Evolutionary conservation across 2,329 filamentous ascomycete genomes (phyloP), one percentile per base, ranked within the genome.

Genomic region (Arthrinium phaeospermum): DNA sequence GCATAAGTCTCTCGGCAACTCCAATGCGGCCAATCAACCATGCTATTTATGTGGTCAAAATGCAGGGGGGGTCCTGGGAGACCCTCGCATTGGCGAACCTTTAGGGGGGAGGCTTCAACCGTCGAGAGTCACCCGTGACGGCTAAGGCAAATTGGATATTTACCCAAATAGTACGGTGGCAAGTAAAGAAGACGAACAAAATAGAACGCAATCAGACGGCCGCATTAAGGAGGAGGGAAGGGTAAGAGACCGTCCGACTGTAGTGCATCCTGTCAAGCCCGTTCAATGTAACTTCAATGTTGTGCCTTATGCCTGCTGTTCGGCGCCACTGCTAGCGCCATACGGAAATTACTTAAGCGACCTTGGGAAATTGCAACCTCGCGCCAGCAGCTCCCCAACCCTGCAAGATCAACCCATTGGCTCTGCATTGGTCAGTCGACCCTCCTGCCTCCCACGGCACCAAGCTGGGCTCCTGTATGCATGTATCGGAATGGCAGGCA

Each of bases 341-440:
- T 57, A 34, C 34, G 57, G 57, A 70, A 70, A 70, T 70, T 37
- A 70, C 47, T 70, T 70, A 70, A 57, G 68, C 68, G 68, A 53
- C 67, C 14, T 22, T 70, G 68, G 68, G 68, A 70, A 57, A 70
- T 70, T 70, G 41, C 27, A 30, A 37, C 67, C 37, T 34, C n/a
- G 27, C 67, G 44, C 45, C 27, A 68, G 44, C 34, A 37, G 14
- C 14, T 34, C 46, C 24, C 22, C 37, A 69, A 34, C 67, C 67
- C 67, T 69, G 67, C 45, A 68, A 22, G 27, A 6, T n/a, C 67
- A 14, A 24, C 67, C 67, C 57, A 64, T 64, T 64, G 57, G 30
- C 41, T 64, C 34, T 64, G 19, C 53, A n/a, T 13, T 61, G 13
- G 51, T 57, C 27, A 34, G 34, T 30, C 24, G 24, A 57, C n/a